Conservation (phyloP, 108 stramenopile species). For the Cyclotella cryptica region DNA sequence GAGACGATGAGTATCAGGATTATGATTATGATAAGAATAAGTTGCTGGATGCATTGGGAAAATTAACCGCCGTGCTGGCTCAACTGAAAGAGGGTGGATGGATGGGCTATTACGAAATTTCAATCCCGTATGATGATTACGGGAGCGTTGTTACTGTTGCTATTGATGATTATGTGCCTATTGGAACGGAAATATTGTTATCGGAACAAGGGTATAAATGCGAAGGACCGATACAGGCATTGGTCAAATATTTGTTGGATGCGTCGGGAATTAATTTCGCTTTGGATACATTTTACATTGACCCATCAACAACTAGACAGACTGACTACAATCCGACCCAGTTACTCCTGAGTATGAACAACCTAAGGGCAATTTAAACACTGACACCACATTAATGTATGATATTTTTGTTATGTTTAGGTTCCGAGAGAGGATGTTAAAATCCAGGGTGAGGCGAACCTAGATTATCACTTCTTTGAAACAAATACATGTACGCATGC, state of each 20-base stretch:
- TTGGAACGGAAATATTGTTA: conserved; percentile 59
- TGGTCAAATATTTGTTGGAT: conserved; percentile 50
- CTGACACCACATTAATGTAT: background rate
- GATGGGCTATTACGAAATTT: conserved; percentile 56
- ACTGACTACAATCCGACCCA: conserved; percentile 70
- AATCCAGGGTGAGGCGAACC: conserved; percentile 47
- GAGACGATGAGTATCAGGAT: conserved; percentile 52
- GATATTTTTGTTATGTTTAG: background rate
- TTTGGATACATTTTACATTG: conserved; percentile 65
- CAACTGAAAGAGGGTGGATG: conserved; percentile 52
- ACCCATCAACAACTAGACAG: conserved; percentile 69
- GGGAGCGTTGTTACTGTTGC: conserved; percentile 70
- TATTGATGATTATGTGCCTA: conserved; percentile 60
- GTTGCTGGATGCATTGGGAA: conserved; percentile 60
- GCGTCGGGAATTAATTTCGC: conserved; percentile 44
- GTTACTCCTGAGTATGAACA: conserved; percentile 56
- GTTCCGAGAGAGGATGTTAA: conserved; percentile 14
- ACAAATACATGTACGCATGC: conserved; percentile 94
- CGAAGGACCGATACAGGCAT: conserved; percentile 55
- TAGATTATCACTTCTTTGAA: conserved; percentile 71
- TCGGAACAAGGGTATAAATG: conserved; percentile 51
- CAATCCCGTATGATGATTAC: conserved; percentile 72
- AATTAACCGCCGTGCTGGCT: conserved; percentile 34
- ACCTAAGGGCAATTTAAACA: conserved; percentile 48
- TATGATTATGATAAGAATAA: conserved; percentile 60